phyloP scores from a whole-genome alignment of 306 rosid genomes.

The Albizia julibrissin region DNA sequence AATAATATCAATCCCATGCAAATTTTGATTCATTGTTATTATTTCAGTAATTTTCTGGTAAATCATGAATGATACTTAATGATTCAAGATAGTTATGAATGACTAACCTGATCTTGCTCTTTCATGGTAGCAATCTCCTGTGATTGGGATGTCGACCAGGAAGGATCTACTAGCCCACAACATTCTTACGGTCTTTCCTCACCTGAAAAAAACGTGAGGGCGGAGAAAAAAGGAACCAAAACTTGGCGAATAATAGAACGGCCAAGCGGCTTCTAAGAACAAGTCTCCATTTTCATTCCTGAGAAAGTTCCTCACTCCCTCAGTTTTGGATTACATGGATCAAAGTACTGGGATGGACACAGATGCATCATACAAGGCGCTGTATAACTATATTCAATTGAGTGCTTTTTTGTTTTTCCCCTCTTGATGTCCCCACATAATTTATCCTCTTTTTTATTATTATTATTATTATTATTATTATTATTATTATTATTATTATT shows the following conservation, averaged over 20 bases:
- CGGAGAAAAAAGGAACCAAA: slow-evolving; percentile 50
- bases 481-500: too few relatives aligned
- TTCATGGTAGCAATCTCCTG: slow-evolving; percentile 63
- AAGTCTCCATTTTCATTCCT: slow-evolving; percentile 30
- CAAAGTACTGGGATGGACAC: slow-evolving; percentile 38
- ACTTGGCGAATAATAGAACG: slow-evolving; percentile 24
- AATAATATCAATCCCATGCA: slow-evolving; percentile 18
- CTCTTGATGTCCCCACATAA: slow-evolving; percentile 20
- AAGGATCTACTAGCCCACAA: slow-evolving; percentile 78
- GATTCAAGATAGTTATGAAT: slow-evolving; percentile 8
- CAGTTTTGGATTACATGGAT: slow-evolving; percentile 45
- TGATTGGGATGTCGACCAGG: slow-evolving; percentile 83
- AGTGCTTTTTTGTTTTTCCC: background rate
- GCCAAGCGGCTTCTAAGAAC: slow-evolving; percentile 38
- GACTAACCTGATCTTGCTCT: slow-evolving; percentile 49
- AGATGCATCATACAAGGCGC: slow-evolving; percentile 27
- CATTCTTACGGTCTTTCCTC: slow-evolving; percentile 74
- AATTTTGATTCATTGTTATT: slow-evolving; percentile 1
- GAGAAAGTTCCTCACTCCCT: slow-evolving; percentile 25
- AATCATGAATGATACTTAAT: slow-evolving; percentile 15
- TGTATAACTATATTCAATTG: slow-evolving; percentile 38
- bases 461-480: too few relatives aligned
- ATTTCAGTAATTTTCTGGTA: background rate
- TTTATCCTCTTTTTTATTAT: background rate
- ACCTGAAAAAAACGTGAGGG: slow-evolving; percentile 53